Conservation (phyloP, 2,329 filamentous ascomycete species). For the Aspergillus novofumigatus region DNA sequence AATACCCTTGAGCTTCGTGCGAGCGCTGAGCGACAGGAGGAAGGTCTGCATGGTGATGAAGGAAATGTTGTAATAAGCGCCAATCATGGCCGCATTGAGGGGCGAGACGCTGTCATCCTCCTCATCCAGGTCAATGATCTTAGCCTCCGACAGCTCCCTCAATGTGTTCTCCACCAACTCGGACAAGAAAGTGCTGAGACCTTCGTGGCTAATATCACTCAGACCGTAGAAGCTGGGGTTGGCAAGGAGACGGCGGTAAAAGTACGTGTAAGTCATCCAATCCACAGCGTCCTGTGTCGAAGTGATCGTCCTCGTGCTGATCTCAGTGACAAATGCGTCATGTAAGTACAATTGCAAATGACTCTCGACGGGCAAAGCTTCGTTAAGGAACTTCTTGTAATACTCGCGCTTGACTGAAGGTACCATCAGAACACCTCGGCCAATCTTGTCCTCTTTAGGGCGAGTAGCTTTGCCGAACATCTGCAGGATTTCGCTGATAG, state of each 20-base stretch:
- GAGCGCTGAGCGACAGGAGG: slow-evolving; percentile 78
- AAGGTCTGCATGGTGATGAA: slow-evolving; percentile 99
- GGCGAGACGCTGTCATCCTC: slow-evolving; percentile 86
- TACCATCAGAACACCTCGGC: slow-evolving; percentile 93
- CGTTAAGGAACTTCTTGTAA: slow-evolving; percentile 97
- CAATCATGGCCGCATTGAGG: slow-evolving; percentile 95
- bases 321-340: slow-evolving; percentile 94
- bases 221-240: slow-evolving; percentile 97
- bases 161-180: slow-evolving; percentile 91
- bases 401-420: slow-evolving; percentile 92
- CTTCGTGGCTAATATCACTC: slow-evolving; percentile 82
- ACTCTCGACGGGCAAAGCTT: slow-evolving; percentile 91
- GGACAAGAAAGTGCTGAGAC: slow-evolving; percentile 88
- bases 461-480: slow-evolving; percentile 95
- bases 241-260: slow-evolving; percentile 88
- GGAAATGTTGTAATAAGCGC: slow-evolving; percentile 98
- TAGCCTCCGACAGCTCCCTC: slow-evolving; percentile 84
- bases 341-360: slow-evolving; percentile 88
- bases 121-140: slow-evolving; percentile 93
- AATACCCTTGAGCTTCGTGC: slow-evolving; percentile 94
- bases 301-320: slow-evolving; percentile 91
- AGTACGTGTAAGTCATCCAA: slow-evolving; percentile 98
- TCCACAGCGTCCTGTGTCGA: slow-evolving; percentile 96
- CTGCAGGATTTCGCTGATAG: slow-evolving; percentile 87
- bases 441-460: slow-evolving; percentile 71